Percentiles rank a stretch among this genome's conserved stretches.
Conservation (phyloP, 306 rosid species). For the Carpinus fangiana region DNA sequence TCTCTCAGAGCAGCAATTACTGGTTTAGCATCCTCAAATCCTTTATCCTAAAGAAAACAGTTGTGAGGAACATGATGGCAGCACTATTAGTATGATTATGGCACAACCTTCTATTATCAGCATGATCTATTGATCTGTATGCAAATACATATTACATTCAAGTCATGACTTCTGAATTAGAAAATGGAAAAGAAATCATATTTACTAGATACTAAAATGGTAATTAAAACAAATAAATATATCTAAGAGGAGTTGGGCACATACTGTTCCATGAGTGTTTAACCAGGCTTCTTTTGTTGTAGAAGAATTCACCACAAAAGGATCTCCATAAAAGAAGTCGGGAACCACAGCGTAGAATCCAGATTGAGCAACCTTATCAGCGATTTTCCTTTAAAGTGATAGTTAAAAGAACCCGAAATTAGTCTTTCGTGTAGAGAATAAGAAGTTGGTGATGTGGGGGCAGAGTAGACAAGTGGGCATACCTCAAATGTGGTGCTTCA, state of each 20-base stretch:
- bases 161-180: neutral
- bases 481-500: constrained; percentile 36
- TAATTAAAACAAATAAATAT: neutral
- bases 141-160: neutral
- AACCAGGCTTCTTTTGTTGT: neutral
- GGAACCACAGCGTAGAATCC: constrained; percentile 14
- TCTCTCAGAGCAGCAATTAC: neutral
- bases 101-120: neutral
- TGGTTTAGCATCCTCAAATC: neutral
- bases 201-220: neutral
- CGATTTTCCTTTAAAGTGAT: neutral
- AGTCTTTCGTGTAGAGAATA: neutral
- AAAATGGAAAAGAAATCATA: neutral
- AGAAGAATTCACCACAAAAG: neutral
- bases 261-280: constrained; percentile 15
- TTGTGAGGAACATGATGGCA: neutral
- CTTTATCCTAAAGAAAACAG: neutral
- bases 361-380: neutral
- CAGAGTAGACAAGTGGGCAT: neutral
- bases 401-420: neutral
- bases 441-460: neutral
- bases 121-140: neutral
- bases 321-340: constrained; percentile 10
- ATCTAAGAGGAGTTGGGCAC: constrained; percentile 4
- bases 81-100: neutral